Evolutionary conservation across 352 stramenopile genomes (phyloP).

Genomic region (Saprolegnia parasitica): DNA sequence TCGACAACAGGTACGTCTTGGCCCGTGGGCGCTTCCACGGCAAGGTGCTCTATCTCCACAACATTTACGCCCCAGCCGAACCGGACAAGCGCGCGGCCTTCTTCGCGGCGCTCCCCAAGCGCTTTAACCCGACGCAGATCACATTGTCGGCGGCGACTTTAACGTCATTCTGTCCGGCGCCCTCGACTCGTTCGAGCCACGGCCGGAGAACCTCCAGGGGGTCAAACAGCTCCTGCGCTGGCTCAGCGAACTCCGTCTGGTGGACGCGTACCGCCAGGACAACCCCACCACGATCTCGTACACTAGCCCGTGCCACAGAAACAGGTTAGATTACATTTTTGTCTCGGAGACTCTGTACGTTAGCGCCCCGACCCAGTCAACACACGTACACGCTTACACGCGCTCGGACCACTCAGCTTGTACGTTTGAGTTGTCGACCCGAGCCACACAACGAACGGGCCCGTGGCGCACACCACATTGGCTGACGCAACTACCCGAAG

Average conservation of each 20-base stretch:
- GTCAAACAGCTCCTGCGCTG: background rate
- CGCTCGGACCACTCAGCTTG: background rate
- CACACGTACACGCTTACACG: background rate
- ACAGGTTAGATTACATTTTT: background rate
- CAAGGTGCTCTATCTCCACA: slow-evolving; percentile 1
- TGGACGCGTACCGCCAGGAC: background rate
- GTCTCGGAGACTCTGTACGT: background rate
- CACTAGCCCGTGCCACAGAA: background rate
- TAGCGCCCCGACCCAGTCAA: background rate
- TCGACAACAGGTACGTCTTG: background rate
- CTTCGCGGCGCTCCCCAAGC: background rate
- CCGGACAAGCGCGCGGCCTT: background rate
- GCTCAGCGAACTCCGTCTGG: background rate
- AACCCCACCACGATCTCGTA: background rate
- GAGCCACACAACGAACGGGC: background rate
- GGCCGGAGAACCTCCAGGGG: background rate
- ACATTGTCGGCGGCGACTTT: background rate
- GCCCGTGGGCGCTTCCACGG: background rate
- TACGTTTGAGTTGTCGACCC: background rate
- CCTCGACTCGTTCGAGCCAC: background rate
- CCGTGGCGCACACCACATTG: background rate
- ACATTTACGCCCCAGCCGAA: background rate
- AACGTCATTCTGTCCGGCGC: background rate
- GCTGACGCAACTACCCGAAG: background rate
- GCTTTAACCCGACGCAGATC: background rate